phyloP scores from a whole-genome alignment of 441 rosid species.

The Gossypium davidsonii region DNA sequence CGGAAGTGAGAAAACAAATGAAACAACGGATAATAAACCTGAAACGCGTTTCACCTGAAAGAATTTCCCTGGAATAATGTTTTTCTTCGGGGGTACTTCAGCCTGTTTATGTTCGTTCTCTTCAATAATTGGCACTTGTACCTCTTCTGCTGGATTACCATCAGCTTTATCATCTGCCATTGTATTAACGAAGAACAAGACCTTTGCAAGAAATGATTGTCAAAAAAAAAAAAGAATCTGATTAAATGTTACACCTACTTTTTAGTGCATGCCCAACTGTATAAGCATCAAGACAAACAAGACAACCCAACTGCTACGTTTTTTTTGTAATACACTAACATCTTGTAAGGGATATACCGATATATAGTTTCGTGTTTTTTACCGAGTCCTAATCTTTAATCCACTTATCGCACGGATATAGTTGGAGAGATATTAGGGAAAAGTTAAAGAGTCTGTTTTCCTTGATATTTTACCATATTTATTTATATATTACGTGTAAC shows the following conservation, averaged over 20 bases:
- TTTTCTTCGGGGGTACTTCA: slow-evolving; percentile 34
- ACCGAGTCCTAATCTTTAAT: background rate
- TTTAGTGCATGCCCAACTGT: background rate
- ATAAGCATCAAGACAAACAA: background rate
- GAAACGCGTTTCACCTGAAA: slow-evolving; percentile 8
- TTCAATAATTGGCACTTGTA: slow-evolving; percentile 17
- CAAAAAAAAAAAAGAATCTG: background rate
- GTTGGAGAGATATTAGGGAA: slow-evolving; percentile 17
- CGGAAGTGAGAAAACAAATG: slow-evolving; percentile 52
- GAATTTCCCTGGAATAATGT: background rate
- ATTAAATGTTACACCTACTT: background rate
- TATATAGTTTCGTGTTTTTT: background rate
- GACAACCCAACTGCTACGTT: background rate
- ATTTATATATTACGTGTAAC: background rate
- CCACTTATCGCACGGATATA: slow-evolving; percentile 11
- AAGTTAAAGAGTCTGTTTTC: slow-evolving; percentile 10
- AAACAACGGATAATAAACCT: slow-evolving; percentile 32
- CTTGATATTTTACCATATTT: background rate
- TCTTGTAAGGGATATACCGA: background rate
- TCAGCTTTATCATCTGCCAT: slow-evolving; percentile 32
- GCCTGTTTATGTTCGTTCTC: slow-evolving; percentile 45
- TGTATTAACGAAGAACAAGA: background rate
- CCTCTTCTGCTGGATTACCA: slow-evolving; percentile 12
- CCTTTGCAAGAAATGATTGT: background rate
- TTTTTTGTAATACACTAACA: background rate